phyloP scores from a whole-genome alignment of 371 early-diverging fungal species.

The Globomyces sp. region DNA sequence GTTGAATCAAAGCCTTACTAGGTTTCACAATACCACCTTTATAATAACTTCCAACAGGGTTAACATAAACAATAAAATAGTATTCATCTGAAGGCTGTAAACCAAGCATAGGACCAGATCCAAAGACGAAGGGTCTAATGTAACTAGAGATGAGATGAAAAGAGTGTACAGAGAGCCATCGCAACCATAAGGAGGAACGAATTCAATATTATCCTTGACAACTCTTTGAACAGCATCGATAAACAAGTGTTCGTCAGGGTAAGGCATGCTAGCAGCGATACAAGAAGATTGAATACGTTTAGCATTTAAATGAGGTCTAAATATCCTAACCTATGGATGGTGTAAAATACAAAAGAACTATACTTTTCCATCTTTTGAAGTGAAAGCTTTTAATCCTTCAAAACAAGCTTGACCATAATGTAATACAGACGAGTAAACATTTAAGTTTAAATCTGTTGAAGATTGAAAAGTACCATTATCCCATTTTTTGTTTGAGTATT shows the following conservation, averaged over 20 bases:
- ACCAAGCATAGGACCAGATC: conserved; percentile 68
- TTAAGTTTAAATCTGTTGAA: conserved; percentile 36
- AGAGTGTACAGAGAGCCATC: conserved; percentile 50
- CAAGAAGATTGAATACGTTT: conserved; percentile 64
- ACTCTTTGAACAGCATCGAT: conserved; percentile 60
- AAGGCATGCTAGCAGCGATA: conserved; percentile 59
- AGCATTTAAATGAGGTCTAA: conserved; percentile 73
- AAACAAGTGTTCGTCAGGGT: conserved; percentile 64
- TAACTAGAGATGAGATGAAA: conserved; percentile 29
- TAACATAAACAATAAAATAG: conserved; percentile 67
- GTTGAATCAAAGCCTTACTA: conserved; percentile 66
- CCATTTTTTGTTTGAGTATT: conserved; percentile 63
- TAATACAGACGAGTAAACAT: conserved; percentile 57
- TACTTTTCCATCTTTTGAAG: conserved; percentile 63
- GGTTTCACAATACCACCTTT: conserved; percentile 65
- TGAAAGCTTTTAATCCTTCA: conserved; percentile 82
- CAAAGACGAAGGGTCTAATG: conserved; percentile 70
- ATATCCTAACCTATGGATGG: conserved; percentile 56
- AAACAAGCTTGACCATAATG: conserved; percentile 80
- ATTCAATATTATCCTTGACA: conserved; percentile 66
- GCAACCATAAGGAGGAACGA: conserved; percentile 66
- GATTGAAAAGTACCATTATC: conserved; percentile 59
- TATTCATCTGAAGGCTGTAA: conserved; percentile 64
- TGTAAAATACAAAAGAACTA: not conserved
- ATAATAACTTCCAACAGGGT: conserved; percentile 64